Evolutionary conservation across 208 protist genomes (phyloP).

Genomic region (Herpetomonas samuelpessoai): DNA sequence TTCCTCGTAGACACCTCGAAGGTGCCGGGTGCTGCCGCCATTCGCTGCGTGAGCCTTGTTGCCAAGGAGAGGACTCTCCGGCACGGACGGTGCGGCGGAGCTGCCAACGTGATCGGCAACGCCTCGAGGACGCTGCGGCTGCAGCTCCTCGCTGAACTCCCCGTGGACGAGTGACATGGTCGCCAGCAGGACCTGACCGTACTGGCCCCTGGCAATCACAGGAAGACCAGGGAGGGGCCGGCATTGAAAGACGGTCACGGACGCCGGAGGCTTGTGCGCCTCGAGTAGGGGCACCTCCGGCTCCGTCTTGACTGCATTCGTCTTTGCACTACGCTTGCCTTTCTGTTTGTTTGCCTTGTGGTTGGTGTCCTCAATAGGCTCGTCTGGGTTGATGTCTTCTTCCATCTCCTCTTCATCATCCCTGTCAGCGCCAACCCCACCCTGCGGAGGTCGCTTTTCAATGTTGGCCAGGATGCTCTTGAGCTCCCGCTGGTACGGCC

Average conservation of each 20-base stretch:
- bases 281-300: not conserved
- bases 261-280: constrained; percentile 12
- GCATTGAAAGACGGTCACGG: constrained; percentile 28
- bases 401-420: not conserved
- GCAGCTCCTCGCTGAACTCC: constrained; percentile 4
- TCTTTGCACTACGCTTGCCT: too few species aligned
- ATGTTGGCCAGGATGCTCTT: not conserved
- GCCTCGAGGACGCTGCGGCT: not conserved
- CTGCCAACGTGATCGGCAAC: not conserved
- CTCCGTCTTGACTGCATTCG: not conserved
- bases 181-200: constrained; percentile 47
- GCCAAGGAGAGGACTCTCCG: not conserved
- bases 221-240: constrained; percentile 19
- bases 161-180: constrained; percentile 44
- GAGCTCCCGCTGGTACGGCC: not conserved
- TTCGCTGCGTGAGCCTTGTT: not conserved
- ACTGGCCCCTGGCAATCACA: constrained; percentile 45
- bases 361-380: not conserved
- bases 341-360: not conserved
- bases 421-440: not conserved
- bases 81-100: not conserved
- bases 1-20: not conserved
- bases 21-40: not conserved
- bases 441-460: not conserved
- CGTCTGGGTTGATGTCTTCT: not conserved